These are phyloP conservation scores for Zizania palustris DNA, from an alignment of 202 grass and related monocot genomes.

Conservation along the genomic window DNA sequence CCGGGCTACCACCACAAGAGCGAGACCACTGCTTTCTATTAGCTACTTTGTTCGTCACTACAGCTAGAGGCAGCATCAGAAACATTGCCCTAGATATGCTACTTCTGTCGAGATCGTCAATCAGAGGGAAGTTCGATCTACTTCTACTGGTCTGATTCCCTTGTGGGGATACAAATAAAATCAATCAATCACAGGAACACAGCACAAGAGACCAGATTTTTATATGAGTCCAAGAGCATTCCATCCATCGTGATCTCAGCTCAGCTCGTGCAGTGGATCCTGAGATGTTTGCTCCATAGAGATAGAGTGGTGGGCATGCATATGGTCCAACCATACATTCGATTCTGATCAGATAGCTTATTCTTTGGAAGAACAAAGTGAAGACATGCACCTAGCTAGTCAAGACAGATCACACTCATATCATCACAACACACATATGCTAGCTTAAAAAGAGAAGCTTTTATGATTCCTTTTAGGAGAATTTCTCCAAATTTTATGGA, in stretches of 20 bases:
- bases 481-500: too few species aligned
- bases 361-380: not conserved
- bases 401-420: not conserved
- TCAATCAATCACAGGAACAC: too few species aligned
- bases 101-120: not conserved
- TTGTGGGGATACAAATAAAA: not conserved
- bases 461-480: too few species aligned
- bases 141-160: not conserved
- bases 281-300: not conserved
- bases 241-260: not conserved
- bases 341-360: not conserved
- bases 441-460: too few species aligned
- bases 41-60: not conserved
- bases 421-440: too few species aligned
- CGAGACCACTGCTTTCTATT: not conserved
- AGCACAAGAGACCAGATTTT: too few species aligned
- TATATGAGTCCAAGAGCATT: not conserved
- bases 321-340: not conserved
- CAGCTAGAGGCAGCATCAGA: too few species aligned
- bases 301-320: not conserved
- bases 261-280: too few species aligned
- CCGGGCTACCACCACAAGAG: not conserved
- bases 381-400: too few species aligned
- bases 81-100: not conserved
- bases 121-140: too few species aligned